These are phyloP conservation scores for Boletus vinaceobasis DNA, from an alignment of 768 basidiomycete species.

Conservation along the genomic window DNA sequence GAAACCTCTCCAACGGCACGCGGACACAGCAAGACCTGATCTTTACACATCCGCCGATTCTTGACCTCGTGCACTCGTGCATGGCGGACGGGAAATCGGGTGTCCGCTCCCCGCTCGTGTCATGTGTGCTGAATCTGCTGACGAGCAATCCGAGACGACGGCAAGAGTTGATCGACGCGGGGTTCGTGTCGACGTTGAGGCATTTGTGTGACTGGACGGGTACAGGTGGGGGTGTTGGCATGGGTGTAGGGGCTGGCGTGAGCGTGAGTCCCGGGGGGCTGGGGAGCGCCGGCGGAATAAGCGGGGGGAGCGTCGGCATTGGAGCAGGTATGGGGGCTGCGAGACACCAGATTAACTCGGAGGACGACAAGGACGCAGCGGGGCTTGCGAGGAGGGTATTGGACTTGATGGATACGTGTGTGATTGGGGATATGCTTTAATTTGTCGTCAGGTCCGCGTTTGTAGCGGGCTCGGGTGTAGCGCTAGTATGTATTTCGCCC, in stretches of 20 bases:
- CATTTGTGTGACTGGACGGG: slow-evolving; percentile 42
- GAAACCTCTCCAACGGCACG: slow-evolving; percentile 65
- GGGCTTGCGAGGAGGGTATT: slow-evolving; percentile 54
- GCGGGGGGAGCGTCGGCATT: not conserved
- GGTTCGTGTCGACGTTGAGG: slow-evolving; percentile 43
- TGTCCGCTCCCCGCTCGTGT: slow-evolving; percentile 57
- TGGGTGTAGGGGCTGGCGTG: not conserved
- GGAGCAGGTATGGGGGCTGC: not conserved
- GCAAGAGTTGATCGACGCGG: slow-evolving; percentile 40
- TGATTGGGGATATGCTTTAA: slow-evolving; percentile 23
- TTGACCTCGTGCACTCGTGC: slow-evolving; percentile 51
- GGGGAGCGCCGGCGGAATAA: slow-evolving; percentile 6
- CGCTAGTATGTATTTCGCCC: not conserved
- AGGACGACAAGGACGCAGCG: slow-evolving; percentile 61
- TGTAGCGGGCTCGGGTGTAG: not conserved
- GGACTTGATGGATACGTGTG: slow-evolving; percentile 39
- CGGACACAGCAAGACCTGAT: slow-evolving; percentile 50
- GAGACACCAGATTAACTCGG: slow-evolving; percentile 40
- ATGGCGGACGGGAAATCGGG: slow-evolving; percentile 59
- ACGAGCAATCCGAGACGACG: slow-evolving; percentile 36
- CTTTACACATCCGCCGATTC: slow-evolving; percentile 47
- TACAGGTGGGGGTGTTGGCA: slow-evolving; percentile 5
- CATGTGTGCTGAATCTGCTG: slow-evolving; percentile 57
- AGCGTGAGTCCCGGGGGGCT: slow-evolving; percentile 31
- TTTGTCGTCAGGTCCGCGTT: not conserved